Base-by-base conservation (phyloP, 148 eudicot genomes). In the Chenopodium album region DNA sequence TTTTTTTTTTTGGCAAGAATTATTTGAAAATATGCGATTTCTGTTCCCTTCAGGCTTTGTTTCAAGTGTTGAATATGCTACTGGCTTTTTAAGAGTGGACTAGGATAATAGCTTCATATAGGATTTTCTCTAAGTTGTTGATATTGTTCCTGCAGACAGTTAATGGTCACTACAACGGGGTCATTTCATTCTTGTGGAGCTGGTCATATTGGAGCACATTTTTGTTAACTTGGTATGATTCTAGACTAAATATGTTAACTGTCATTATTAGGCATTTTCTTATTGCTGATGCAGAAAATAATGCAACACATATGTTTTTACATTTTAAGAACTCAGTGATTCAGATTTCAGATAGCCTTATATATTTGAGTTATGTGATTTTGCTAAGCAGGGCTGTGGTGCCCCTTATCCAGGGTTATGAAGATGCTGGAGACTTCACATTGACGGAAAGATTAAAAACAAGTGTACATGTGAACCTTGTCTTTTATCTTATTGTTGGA, bases 161-260 rank as follows among this genome's bases (percentile, higher is more conserved):
- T 66, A 84, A 85, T 82, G 97, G 90, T 76, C 88, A 85, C 76
- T 87, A 81, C 79, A 91, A 89, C 76, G 87, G 91, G 76, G 94
- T 91, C 74, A 90, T 96, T 74, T 91, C 94, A 82, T 94, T 96
- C 89, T 91, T 87, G 77, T 96, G 97, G 97, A 91, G 92, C 83
- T 94, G 92, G 95, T 96, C 99, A 71, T 96, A 96, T 83, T 96
- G 99, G 99, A 94, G 98, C 89, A 94, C 98, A 26, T 96, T 96
- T 82, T 80, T 94, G 69, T 94, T 96, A 71, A 94, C 99, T 84
- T 96, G 99, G 99, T 94, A 94, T 54, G 54, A 44, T 23, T 48
- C 28, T 29, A 26, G 62, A 48, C 62, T 4, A 48, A 2, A 71
- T 31, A 20, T 56, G 11, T 19, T 50, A 29, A 29, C 19, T 31